A percentile compares a stretch with the other conserved stretches of the same genome.
Conservation (phyloP, 352 stramenopile species). For the Globisporangium parvum region DNA sequence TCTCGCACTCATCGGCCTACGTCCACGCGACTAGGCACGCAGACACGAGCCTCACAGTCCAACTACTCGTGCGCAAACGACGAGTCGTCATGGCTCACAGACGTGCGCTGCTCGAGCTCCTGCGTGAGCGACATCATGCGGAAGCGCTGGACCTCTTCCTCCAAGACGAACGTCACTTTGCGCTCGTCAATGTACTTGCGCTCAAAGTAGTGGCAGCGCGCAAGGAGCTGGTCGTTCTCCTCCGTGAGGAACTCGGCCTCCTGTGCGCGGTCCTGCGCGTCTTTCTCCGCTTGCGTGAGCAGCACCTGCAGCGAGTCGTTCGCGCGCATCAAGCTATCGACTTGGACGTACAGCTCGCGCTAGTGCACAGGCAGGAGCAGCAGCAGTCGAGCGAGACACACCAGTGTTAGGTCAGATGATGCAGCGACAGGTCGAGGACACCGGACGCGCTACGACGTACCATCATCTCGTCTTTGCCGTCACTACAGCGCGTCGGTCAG, state of each 20-base stretch:
- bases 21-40: too few species aligned
- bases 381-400: conserved; percentile 3
- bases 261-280: conserved; percentile 50
- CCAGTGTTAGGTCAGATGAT: too few species aligned
- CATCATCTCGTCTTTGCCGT: conserved; percentile 48
- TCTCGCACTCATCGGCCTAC: too few species aligned
- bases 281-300: conserved; percentile 52
- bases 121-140: conserved; percentile 40
- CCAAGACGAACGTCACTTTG: conserved; percentile 48
- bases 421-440: too few species aligned
- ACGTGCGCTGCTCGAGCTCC: conserved; percentile 29
- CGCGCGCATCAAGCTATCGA: conserved; percentile 43
- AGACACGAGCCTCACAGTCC: too few species aligned
- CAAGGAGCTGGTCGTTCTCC: conserved; percentile 72
- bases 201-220: conserved; percentile 55
- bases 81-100: conserved; percentile 9
- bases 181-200: conserved; percentile 63
- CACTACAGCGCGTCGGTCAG: conserved; percentile 14
- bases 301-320: conserved; percentile 67
- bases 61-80: background rate
- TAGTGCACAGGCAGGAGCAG: conserved; percentile 15
- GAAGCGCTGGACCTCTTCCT: conserved; percentile 60
- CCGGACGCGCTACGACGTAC: conserved; percentile 16
- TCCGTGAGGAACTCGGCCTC: conserved; percentile 71
- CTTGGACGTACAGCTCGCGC: conserved; percentile 53